Base-by-base conservation (phyloP, 371 early-diverging fungal species). In the Zancudomyces culisetae region DNA sequence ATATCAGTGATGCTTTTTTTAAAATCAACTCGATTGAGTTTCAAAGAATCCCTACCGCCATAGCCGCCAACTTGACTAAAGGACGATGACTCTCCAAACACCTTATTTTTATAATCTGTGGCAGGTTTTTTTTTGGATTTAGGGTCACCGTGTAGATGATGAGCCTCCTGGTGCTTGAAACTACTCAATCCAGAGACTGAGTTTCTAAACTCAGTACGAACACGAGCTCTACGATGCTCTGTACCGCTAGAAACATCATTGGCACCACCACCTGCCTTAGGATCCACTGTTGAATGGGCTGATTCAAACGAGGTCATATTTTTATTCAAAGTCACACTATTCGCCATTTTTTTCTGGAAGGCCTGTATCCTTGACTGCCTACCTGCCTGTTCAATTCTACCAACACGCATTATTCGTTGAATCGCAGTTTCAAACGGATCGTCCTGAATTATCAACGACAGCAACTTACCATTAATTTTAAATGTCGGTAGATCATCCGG, bases 381-480 rank as follows among this genome's bases (percentile, higher is more conserved):
- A 45, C 64, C 68, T 20, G 58, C 59, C 55, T 69, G 69, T 55
- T 69, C 69, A 3, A 40, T 52, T 49, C 59, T 30, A n/a, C 70
- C 70, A 15, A 54, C 51, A 41, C 58, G 70, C 46, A 64, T 62
- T 20, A 69, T 69, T 13, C 60, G 55, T 2, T 58, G 48, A 27
- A 69, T 50, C 3, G 70, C 70, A 0, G 64, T 69, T 43, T 69
- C 70, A 45, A 69, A 60, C 21, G 70, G 70, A 27, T 69, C 70
- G n/a, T 69, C 70, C 39, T 67, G 62, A 2, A 69, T 46, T 55
- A 62, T 55, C 42, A 65, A 45, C n/a, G 49, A 56, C n/a, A 69
- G 57, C 45, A 59, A 51, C 19, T 58, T 55, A 0, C 59, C 66
- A 28, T 59, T 64, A 15, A 69, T 55, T 24, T 57, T 51, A 24